phyloP scores from a whole-genome alignment of 352 stramenopile genomes.

The Halophytophthora batemanensis region DNA sequence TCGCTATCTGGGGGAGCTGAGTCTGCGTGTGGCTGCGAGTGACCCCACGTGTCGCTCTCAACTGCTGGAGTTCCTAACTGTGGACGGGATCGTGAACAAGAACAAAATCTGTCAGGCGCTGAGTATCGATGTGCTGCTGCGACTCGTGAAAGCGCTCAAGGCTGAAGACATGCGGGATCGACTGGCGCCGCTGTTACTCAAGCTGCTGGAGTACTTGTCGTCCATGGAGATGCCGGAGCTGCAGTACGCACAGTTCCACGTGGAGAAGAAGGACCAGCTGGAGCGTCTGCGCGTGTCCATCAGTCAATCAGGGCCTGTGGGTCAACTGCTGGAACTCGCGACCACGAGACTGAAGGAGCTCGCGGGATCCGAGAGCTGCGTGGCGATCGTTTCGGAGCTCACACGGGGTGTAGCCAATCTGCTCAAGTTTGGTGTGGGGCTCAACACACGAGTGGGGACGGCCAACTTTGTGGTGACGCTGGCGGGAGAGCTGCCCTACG shows the following conservation, averaged over 20 bases:
- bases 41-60: slow-evolving; percentile 46
- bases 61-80: slow-evolving; percentile 64
- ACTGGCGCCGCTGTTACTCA: slow-evolving; percentile 54
- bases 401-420: slow-evolving; percentile 44
- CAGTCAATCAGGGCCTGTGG: slow-evolving; percentile 70
- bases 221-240: slow-evolving; percentile 81
- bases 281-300: slow-evolving; percentile 75
- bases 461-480: slow-evolving; percentile 78
- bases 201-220: slow-evolving; percentile 76
- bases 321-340: slow-evolving; percentile 62
- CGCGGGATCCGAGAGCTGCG: slow-evolving; percentile 28
- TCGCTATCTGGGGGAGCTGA: slow-evolving; percentile 65
- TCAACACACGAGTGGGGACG: slow-evolving; percentile 77
- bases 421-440: slow-evolving; percentile 72
- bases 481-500: slow-evolving; percentile 59
- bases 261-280: slow-evolving; percentile 81
- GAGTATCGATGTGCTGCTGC: slow-evolving; percentile 70
- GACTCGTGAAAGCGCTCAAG: slow-evolving; percentile 63
- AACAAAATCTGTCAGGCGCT: slow-evolving; percentile 62
- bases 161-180: slow-evolving; percentile 51
- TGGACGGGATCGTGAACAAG: slow-evolving; percentile 66
- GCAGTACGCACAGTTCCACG: slow-evolving; percentile 84
- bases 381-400: slow-evolving; percentile 52
- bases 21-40: slow-evolving; percentile 55
- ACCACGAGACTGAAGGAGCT: slow-evolving; percentile 59